Conservation (phyloP, 2,329 filamentous ascomycete species). For the Epichloe typhina region DNA sequence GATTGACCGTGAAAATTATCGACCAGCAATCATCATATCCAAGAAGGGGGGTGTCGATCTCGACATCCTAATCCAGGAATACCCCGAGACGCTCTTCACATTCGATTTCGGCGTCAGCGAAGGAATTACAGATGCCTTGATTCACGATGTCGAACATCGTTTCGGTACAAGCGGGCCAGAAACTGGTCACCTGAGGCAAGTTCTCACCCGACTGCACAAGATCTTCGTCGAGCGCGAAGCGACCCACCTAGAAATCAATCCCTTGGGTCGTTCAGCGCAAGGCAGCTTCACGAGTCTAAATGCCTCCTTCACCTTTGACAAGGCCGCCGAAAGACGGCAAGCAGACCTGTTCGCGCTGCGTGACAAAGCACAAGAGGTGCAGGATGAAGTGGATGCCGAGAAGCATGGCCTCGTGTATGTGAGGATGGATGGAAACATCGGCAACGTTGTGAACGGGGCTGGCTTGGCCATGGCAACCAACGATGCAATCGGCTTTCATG, state of each 20-base stretch:
- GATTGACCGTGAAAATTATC: constrained; percentile 27
- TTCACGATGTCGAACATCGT: constrained; percentile 7
- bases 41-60: constrained; percentile 9
- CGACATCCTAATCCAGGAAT: constrained; percentile 7
- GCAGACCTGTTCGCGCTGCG: constrained; percentile 23
- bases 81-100: neutral
- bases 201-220: constrained; percentile 13
- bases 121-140: constrained; percentile 15
- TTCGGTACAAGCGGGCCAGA: constrained; percentile 1
- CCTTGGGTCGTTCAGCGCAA: constrained; percentile 18
- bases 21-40: constrained; percentile 25
- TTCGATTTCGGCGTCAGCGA: constrained; percentile 15
- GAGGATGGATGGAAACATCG: constrained; percentile 49
- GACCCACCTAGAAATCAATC: constrained; percentile 29
- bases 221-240: constrained; percentile 36
- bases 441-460: constrained; percentile 78
- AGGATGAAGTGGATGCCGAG: constrained; percentile 24
- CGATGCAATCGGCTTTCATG: constrained; percentile 57
- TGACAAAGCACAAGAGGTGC: constrained; percentile 20
- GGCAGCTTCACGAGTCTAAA: constrained; percentile 20
- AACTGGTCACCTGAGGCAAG: constrained; percentile 7
- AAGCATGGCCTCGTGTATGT: constrained; percentile 69
- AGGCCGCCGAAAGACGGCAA: constrained; percentile 31
- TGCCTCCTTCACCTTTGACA: constrained; percentile 33
- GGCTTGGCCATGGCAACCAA: constrained; percentile 87